Evolutionary conservation across 805 yeast genomes (phyloP).

Genomic region (Candida sithepensis): DNA sequence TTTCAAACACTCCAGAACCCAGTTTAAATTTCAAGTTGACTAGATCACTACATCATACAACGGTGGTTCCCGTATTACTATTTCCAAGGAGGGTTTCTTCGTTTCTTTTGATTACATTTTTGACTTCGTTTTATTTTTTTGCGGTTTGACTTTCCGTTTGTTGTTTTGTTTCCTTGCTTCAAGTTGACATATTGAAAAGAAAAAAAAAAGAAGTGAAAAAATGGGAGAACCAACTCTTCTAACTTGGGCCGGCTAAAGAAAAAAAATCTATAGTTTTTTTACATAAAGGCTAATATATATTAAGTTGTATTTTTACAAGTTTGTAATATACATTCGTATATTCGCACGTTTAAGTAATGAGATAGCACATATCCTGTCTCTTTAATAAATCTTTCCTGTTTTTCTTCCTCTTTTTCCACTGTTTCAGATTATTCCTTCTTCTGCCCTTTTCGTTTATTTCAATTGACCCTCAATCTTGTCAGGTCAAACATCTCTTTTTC

Average conservation of each 20-base stretch:
- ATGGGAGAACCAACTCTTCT: neutral
- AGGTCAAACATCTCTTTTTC: too few species aligned
- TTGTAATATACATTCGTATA: neutral
- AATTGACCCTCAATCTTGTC: too few species aligned
- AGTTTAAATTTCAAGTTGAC: neutral
- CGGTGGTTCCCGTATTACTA: neutral
- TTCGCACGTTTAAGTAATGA: too few species aligned
- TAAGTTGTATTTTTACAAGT: neutral
- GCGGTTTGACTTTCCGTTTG: neutral
- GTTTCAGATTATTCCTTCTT: too few species aligned
- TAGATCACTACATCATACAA: neutral
- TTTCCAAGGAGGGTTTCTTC: neutral
- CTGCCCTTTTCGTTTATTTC: too few species aligned
- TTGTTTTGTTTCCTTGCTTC: neutral
- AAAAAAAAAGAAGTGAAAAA: neutral
- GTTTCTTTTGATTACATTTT: neutral
- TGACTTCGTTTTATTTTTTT: neutral
- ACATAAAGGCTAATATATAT: neutral
- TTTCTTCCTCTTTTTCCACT: too few species aligned
- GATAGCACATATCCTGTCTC: too few species aligned
- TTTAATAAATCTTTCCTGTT: too few species aligned
- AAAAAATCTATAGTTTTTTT: neutral
- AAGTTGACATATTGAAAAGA: neutral
- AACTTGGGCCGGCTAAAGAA: neutral
- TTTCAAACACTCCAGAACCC: neutral